Base-by-base conservation (phyloP, 1,284 basidiomycete genomes). In the Rhizoctonia solani region DNA sequence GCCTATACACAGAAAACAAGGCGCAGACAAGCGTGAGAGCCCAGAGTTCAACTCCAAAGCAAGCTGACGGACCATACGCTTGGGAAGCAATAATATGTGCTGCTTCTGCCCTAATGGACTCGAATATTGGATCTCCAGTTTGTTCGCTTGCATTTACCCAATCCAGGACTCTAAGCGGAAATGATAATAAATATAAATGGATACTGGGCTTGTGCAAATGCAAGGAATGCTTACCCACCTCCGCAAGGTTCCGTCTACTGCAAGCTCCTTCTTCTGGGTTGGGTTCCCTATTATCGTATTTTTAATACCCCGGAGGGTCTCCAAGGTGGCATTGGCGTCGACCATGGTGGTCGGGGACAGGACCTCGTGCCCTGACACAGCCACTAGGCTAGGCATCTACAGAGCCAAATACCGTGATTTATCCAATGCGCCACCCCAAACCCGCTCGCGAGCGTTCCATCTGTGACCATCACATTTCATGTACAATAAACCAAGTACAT, bases 41-140 rank as follows among this genome's bases (percentile, higher is more conserved):
- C 44, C 8, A 44, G 4, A 16, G 42, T 27, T 47, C 4, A n/a
- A 34, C 4, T 2, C 9, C 47, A 30, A 32, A 53, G 34, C 9
- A 21, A 21, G 16, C n/a, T 25, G 23, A 30, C 32, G 32, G 23
- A 65, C 59, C 59, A 21, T 65, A 44, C 1, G 59, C 59, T n/a
- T 65, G 49, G 11, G 59, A 47, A 42, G 59, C 59, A 53, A 65
- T 53, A 16, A 65, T 65, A 25, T 65, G 59, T 6, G 59, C 59
- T 2, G 59, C 59, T 39, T 65, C 59, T 13, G 44, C 44, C n/a
- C 59, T 49, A 21, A 65, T 65, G 25, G 37, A 11, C 49, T 65
- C 59, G 23, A 65, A 65, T 16, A 65, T 52, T 16, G 47, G 37
- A 13, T 65, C 59, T 11, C 32, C 21, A 3, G 29, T 53, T 4